Conservation (phyloP, 179 eudicot genomes). For the Gypsophila paniculata region DNA sequence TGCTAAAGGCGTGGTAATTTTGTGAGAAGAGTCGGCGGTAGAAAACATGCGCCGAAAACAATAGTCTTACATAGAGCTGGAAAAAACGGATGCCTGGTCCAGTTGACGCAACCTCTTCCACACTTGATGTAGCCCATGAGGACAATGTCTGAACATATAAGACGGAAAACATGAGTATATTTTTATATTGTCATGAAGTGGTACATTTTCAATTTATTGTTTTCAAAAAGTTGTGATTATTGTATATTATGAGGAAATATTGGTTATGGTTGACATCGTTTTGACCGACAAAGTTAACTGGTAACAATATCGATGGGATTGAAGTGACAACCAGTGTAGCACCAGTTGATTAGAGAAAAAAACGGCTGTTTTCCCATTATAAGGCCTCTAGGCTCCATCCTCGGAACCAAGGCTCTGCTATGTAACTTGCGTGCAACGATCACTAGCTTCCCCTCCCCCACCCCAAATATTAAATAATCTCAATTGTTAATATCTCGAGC, state of each 20-base stretch:
- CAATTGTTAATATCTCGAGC: not conserved
- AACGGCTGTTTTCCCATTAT: not conserved
- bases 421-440: too few relatives aligned
- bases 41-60: not conserved
- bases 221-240: too few relatives aligned
- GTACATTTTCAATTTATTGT: not conserved
- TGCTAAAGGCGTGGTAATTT: not conserved
- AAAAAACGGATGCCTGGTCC: conserved; percentile 98
- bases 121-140: conserved; percentile 98
- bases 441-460: too few relatives aligned
- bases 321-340: too few relatives aligned
- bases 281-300: too few relatives aligned
- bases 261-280: too few relatives aligned
- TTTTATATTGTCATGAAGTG: not conserved
- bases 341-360: too few relatives aligned
- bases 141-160: conserved; percentile 68
- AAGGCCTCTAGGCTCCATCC: not conserved
- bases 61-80: conserved; percentile 87
- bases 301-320: too few relatives aligned
- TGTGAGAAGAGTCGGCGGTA: not conserved
- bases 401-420: too few relatives aligned
- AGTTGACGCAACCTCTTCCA: conserved; percentile 99
- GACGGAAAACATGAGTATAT: not conserved
- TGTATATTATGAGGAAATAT: too few relatives aligned
- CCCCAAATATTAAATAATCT: not conserved